Conservation (phyloP, 257 asterid species). For the Solanum arcanum region DNA sequence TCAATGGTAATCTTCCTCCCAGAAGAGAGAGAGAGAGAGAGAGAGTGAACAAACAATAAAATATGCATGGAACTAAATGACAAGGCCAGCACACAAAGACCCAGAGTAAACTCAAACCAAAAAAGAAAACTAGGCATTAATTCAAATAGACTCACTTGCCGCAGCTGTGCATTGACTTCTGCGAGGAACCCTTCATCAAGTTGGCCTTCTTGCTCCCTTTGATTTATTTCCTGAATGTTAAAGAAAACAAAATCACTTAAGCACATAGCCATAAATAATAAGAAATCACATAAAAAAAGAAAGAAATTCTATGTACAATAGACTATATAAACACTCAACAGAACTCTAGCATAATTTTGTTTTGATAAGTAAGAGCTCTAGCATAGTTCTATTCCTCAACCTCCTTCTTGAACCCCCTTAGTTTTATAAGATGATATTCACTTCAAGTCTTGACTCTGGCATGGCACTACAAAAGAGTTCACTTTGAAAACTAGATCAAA, state of each 20-base stretch:
- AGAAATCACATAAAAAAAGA: background rate
- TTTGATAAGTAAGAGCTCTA: background rate
- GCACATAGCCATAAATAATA: background rate
- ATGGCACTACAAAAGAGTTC: background rate
- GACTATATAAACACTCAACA: background rate
- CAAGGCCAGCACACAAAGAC: background rate
- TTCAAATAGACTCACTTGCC: conserved; percentile 51
- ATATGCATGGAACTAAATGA: background rate
- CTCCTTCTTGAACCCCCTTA: background rate
- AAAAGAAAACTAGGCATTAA: background rate
- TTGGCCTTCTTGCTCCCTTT: conserved; percentile 91
- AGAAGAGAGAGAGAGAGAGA: background rate
- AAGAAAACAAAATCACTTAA: conserved; percentile 2
- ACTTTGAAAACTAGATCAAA: background rate
- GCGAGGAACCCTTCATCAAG: conserved; percentile 94
- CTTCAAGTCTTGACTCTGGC: background rate
- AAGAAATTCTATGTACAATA: background rate
- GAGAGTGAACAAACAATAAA: background rate
- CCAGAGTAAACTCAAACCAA: background rate
- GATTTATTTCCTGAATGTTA: conserved; percentile 55
- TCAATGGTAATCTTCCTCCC: background rate
- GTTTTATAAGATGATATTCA: background rate
- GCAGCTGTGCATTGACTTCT: conserved; percentile 86
- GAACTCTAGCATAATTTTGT: background rate
- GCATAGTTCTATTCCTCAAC: background rate